Percentiles rank a stretch among this genome's conserved stretches.
Evolutionary conservation across 2,329 filamentous ascomycete genomes (phyloP).

Genomic region (Penicillium sp.): DNA sequence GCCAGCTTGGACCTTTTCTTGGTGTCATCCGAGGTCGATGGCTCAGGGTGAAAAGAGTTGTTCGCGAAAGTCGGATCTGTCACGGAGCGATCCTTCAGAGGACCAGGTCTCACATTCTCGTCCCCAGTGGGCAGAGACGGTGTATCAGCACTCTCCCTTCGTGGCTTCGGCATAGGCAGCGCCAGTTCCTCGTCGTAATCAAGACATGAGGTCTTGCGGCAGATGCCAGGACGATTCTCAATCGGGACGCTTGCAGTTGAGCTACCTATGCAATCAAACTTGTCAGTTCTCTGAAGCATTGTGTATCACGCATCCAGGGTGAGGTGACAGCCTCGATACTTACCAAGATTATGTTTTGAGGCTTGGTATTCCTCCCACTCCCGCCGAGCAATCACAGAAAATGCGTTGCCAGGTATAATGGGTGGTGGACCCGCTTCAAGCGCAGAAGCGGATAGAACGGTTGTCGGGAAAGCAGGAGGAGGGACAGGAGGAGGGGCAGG

Average conservation of each 20-base stretch:
- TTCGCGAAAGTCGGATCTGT: constrained; percentile 11
- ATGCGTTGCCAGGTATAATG: constrained; percentile 24
- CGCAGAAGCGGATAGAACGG: neutral
- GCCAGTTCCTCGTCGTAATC: constrained; percentile 26
- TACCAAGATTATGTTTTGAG: constrained; percentile 4
- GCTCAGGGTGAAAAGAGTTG: neutral
- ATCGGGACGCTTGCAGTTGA: neutral
- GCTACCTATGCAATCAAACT: neutral
- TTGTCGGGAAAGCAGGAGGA: too few species aligned
- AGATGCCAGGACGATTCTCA: constrained; percentile 3
- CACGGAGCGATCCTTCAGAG: constrained; percentile 14
- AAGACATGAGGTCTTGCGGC: constrained; percentile 18
- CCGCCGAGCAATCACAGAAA: constrained; percentile 19
- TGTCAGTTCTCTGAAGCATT: neutral
- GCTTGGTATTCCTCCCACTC: constrained; percentile 3
- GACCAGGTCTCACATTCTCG: constrained; percentile 1
- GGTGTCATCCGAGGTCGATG: neutral
- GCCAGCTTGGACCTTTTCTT: constrained; percentile 26
- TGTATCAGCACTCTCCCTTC: neutral
- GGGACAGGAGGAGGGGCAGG: neutral
- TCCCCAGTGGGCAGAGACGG: neutral
- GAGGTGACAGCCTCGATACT: neutral
- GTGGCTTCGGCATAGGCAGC: constrained; percentile 28
- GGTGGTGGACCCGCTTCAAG: neutral
- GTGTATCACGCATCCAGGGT: too few species aligned